Evolutionary conservation across 768 basidiomycete species (phyloP), one percentile per base, ranked within the genome.

Genomic region (Naganishia vishniacii): DNA sequence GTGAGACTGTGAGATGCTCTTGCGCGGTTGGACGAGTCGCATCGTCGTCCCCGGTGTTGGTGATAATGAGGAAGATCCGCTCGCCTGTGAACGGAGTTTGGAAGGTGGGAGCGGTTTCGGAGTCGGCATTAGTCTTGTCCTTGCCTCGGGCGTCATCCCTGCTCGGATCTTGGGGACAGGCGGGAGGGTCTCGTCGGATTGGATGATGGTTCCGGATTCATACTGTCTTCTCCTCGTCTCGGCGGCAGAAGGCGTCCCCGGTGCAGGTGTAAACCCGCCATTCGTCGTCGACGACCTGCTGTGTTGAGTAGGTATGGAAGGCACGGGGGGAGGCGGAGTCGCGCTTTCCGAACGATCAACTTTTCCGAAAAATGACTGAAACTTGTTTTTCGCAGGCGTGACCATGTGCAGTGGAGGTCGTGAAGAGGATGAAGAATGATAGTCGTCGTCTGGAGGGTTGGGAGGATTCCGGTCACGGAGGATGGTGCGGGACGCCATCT

Each of bases 61-160:
- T n/a, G n/a, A n/a, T n/a, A n/a, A n/a, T n/a, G n/a, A 20, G 9
- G 26, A 15, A 15, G 44, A 48, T 4, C 42, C 20, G 9, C 29
- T 13, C 1, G 28, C 23, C 9, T 47, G 61, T 18, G 15, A n/a
- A 15, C 46, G 59, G 41, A 60, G 59, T 20, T 46, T 60, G 12
- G 53, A 56, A 3, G 44, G 44, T 1, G 53, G 56, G 25, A 41
- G 31, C 20, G 64, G 58, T 45, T 60, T 65, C 32, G 47, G 48
- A 8, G 65, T 63, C 18, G 67, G 65, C 28, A 68, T 59, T 28
- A 69, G 28, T 34, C 71, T 63, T 15, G 72, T 68, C 46, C 66
- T 67, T 26, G 74, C 71, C 65, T 76, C 73, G 1, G 72, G 69
- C 1, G 72, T 74, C n/a, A 67, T 70, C 16, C 68, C 66, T 16